Evolutionary conservation across 768 basidiomycete genomes (phyloP), one percentile per base, ranked within the genome.

Genomic region (Russula sp.): DNA sequence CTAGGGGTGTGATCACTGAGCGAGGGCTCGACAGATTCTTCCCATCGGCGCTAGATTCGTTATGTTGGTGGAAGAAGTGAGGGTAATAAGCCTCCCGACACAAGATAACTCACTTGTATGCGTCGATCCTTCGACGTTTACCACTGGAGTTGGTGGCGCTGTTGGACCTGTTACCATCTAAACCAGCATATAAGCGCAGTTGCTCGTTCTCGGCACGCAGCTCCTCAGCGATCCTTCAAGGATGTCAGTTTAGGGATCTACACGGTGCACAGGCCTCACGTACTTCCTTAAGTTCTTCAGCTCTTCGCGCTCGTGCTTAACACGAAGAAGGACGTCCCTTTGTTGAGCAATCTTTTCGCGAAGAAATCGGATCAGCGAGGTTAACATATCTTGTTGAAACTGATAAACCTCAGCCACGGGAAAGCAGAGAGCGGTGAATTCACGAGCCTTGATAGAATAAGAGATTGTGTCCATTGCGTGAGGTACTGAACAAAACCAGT

Each of bases 351-450:
- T 79, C 64, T 83, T 81, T 11, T 74, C 69, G 65, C 82, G 84
- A 68, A 86, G 87, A 64, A 82, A 80, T 47, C 82, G 79, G 46
- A 90, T 79, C 63, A 90, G 83, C 35, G 80, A 76, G 5, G 84
- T 83, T 73, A 92, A 80, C 11, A 82, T 81, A 66, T 89, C 87
- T 73, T 88, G 83, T 72, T 93, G 90, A 68, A 90, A 90, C 89
- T 92, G 66, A 62, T n/a, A 25, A 20, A 10, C 9, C 41, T 51
- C 7, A 41, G 56, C n/a, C 48, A 42, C 32, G 3, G 48, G 45
- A 34, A 22, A 39, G 38, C 25, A 22, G 22, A 34, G 18, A 10
- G 55, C 7, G 10, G 25, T 3, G 20, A 2, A 42, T 48, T 32
- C 38, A 66, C 70, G 8, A 58, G 87, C 90, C 79, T 87, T 88